Conservation (phyloP, 78 protist species). For the Diacronema lutheri region DNA sequence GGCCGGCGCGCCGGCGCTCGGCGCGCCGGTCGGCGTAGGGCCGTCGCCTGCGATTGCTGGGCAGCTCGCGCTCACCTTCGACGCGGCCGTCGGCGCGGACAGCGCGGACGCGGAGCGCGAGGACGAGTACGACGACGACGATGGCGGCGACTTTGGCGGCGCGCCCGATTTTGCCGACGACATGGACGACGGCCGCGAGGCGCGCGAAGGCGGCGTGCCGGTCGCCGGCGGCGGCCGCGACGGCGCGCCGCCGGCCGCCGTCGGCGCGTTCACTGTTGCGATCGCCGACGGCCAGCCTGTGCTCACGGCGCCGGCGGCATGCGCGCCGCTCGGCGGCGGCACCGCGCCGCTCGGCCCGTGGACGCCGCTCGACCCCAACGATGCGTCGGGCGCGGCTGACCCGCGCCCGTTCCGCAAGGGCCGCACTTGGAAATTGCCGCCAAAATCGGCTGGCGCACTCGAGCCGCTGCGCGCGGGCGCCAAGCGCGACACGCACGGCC, state of each 20-base stretch:
- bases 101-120: no score
- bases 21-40: no score
- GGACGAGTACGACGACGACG: no score
- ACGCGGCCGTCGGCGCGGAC: no score
- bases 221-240: neutral
- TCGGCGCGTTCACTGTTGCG: neutral
- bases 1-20: no score
- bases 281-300: no score
- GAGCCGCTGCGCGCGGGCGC: no score
- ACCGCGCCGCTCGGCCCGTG: constrained; percentile 1
- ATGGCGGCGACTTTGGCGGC: neutral
- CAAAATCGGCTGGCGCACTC: no score
- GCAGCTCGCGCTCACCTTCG: no score
- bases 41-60: no score
- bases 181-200: neutral
- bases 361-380: constrained; percentile 30
- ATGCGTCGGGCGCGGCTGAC: neutral
- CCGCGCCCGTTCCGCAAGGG: neutral
- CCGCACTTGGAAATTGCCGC: neutral
- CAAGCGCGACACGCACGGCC: no score
- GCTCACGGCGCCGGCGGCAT: neutral
- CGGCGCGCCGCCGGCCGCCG: neutral
- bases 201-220: neutral
- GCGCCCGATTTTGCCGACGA: no score
- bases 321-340: neutral